A percentile compares a stretch with the other conserved stretches of the same genome.
Conservation (phyloP, 176 grass and related monocot species). For the Triticum turgidum region DNA sequence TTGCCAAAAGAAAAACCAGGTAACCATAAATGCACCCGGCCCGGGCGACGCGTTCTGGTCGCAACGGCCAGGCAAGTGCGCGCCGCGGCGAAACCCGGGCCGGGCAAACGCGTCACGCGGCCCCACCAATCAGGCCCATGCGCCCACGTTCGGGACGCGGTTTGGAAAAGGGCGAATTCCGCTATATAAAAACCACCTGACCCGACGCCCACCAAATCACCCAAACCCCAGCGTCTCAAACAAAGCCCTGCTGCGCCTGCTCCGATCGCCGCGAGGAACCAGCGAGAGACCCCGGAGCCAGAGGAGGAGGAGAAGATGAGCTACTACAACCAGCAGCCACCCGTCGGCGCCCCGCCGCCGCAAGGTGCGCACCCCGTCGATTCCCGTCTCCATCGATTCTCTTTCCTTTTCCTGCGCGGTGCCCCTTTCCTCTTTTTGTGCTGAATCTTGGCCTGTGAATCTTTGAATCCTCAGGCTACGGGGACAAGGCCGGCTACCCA, state of each 20-base stretch:
- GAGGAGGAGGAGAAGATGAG: conserved; percentile 35
- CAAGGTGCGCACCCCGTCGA: conserved; percentile 35
- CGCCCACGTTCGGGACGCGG: conserved; percentile 29
- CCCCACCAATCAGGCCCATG: neutral
- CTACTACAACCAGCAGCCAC: conserved; percentile 74
- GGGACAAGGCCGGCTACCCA: conserved; percentile 57
- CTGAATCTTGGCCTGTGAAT: neutral
- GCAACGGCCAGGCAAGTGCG: neutral
- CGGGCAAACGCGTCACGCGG: neutral
- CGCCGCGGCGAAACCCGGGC: neutral
- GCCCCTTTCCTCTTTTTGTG: neutral
- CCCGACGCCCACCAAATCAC: neutral
- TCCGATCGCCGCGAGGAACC: conserved; percentile 12
- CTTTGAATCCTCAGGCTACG: conserved; percentile 41
- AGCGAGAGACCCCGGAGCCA: neutral
- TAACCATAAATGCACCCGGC: neutral
- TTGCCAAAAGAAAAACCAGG: neutral
- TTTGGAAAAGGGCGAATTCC: neutral
- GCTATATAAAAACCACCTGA: conserved; percentile 14
- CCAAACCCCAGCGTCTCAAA: neutral
- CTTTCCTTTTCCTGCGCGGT: neutral
- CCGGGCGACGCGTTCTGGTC: neutral
- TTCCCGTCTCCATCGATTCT: neutral
- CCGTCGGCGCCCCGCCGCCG: conserved; percentile 73
- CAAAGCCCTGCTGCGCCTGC: neutral